A percentile compares a stretch with the other conserved stretches of the same genome.
Evolutionary conservation across 2,329 filamentous ascomycete species (phyloP).

Genomic region (Alternaria ventricosa): DNA sequence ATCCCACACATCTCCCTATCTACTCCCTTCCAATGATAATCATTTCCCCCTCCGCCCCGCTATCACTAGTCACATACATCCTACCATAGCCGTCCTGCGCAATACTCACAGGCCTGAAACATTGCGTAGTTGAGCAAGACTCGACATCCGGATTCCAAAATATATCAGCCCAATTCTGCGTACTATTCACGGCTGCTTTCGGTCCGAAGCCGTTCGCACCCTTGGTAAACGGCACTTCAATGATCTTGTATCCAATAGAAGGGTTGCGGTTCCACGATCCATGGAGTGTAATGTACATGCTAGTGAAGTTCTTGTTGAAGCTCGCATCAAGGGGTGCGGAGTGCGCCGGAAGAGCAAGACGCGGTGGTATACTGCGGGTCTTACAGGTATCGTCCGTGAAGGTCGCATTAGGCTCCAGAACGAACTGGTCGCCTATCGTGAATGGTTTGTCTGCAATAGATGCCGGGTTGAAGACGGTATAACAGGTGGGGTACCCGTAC

Average conservation of each 20-base stretch:
- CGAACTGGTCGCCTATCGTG: slow-evolving; percentile 36
- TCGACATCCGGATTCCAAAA: slow-evolving; percentile 32
- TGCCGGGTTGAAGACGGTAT: slow-evolving; percentile 62
- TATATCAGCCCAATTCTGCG: slow-evolving; percentile 27
- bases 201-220: slow-evolving; percentile 19
- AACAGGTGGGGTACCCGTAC: slow-evolving; percentile 74
- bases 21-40: slow-evolving; percentile 32
- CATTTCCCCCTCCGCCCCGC: slow-evolving; percentile 35
- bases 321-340: slow-evolving; percentile 36
- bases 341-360: slow-evolving; percentile 31
- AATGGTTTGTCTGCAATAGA: slow-evolving; percentile 32
- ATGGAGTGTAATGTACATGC: slow-evolving; percentile 38
- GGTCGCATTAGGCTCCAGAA: slow-evolving; percentile 37
- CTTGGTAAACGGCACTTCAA: slow-evolving; percentile 29
- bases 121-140: slow-evolving; percentile 36
- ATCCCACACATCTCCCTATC: neutral
- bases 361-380: slow-evolving; percentile 20
- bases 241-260: slow-evolving; percentile 33
- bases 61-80: slow-evolving; percentile 42
- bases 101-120: slow-evolving; percentile 39
- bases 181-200: slow-evolving; percentile 12
- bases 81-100: slow-evolving; percentile 31
- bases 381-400: slow-evolving; percentile 36
- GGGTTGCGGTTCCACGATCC: slow-evolving; percentile 37
- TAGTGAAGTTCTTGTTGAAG: slow-evolving; percentile 32